Conservation (phyloP, 2,329 filamentous ascomycete species). For the Trichoderma gracile region DNA sequence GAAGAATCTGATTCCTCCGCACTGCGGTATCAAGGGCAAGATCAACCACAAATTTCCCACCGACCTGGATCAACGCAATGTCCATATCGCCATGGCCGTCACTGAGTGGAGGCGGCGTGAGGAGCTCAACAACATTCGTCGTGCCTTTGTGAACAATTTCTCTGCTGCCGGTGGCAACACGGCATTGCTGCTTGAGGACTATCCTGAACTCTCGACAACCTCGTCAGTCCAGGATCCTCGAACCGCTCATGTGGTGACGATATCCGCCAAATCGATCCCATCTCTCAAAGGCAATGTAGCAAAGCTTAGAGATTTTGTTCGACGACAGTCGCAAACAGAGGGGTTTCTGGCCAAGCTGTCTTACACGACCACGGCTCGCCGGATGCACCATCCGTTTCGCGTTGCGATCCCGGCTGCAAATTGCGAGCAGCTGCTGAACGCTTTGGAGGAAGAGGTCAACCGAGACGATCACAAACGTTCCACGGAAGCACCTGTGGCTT, state of each 20-base stretch:
- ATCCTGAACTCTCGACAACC: conserved; percentile 36
- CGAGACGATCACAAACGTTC: conserved; percentile 34
- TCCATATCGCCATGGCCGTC: conserved; percentile 36
- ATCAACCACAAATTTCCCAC: conserved; percentile 60
- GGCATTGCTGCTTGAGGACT: conserved; percentile 61
- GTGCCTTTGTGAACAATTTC: conserved; percentile 62
- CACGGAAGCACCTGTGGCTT: conserved; percentile 37
- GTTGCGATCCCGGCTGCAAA: conserved; percentile 49
- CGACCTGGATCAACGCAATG: conserved; percentile 58
- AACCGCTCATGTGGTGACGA: conserved; percentile 8
- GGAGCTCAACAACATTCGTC: conserved; percentile 37
- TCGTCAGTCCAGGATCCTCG: not conserved
- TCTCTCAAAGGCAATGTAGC: conserved; percentile 13
- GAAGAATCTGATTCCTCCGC: conserved; percentile 61
- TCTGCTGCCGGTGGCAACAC: conserved; percentile 73
- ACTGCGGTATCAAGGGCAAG: conserved; percentile 63
- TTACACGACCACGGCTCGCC: conserved; percentile 66
- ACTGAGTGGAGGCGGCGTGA: not conserved
- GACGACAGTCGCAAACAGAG: not conserved
- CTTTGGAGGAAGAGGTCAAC: not conserved
- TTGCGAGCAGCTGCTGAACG: conserved; percentile 34
- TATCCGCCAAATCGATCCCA: conserved; percentile 22
- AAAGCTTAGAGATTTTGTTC: not conserved
- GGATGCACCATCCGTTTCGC: conserved; percentile 59
- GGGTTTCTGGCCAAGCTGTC: conserved; percentile 49